Conservation (phyloP, 768 basidiomycete genomes). For the Naganishia vaughanmartiniae region DNA sequence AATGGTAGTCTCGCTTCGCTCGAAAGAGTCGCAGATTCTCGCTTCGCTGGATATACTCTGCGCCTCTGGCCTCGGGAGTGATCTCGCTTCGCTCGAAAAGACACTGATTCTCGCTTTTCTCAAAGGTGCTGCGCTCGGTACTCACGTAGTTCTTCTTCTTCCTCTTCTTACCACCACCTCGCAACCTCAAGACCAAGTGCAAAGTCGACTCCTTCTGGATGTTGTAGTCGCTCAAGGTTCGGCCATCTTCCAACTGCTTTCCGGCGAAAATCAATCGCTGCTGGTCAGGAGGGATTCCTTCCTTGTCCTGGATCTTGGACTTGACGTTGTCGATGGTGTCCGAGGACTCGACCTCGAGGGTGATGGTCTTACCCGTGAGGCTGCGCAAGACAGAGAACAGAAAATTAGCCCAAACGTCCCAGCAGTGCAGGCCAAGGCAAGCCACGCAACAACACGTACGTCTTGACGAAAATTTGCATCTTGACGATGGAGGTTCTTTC, state of each 20-base stretch:
- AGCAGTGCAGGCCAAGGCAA: neutral
- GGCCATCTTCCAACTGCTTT: conserved; percentile 98
- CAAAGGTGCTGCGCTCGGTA: no score
- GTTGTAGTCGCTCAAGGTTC: conserved; percentile 64
- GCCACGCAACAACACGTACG: conserved; percentile 59
- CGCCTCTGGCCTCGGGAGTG: no score
- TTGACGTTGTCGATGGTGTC: conserved; percentile 99
- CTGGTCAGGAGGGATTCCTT: conserved; percentile 75
- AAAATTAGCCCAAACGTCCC: no score
- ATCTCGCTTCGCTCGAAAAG: no score
- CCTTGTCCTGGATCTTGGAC: conserved; percentile 96
- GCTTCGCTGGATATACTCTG: conserved; percentile 56
- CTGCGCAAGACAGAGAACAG: conserved; percentile 53
- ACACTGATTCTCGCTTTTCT: no score
- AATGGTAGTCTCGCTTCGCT: neutral
- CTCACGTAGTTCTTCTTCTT: conserved; percentile 96
- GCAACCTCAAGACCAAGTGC: conserved; percentile 92
- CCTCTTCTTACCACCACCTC: conserved; percentile 99
- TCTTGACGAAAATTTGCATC: conserved; percentile 99
- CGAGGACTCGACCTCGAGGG: conserved; percentile 94
- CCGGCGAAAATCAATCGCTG: conserved; percentile 98
- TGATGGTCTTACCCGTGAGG: conserved; percentile 98
- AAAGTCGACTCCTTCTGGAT: conserved; percentile 99
- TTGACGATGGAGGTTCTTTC: conserved; percentile 33
- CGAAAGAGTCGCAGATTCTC: neutral